Conservation (phyloP, 75 land plant species). For the Sequoiadendron giganteum region DNA sequence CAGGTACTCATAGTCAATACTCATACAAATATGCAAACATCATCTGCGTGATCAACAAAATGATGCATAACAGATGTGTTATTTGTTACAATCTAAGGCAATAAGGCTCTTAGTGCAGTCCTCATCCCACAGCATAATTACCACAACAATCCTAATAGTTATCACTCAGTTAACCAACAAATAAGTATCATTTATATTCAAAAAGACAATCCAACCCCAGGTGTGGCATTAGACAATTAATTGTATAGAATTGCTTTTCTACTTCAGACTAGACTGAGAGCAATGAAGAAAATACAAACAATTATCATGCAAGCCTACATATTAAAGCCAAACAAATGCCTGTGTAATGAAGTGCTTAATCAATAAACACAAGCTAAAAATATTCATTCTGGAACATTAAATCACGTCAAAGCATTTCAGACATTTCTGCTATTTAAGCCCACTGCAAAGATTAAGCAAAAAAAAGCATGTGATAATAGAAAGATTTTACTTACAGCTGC, state of each 20-base stretch:
- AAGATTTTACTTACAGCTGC: slow-evolving; percentile 53
- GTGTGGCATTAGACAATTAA: not conserved
- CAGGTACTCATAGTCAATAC: not conserved
- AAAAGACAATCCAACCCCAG: not conserved
- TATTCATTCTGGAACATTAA: no score
- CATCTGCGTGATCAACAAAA: not conserved
- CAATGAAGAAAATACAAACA: not conserved
- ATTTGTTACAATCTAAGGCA: not conserved
- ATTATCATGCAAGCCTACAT: not conserved
- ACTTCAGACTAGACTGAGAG: not conserved
- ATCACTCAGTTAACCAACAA: not conserved
- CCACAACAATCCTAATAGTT: not conserved
- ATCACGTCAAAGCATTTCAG: no score
- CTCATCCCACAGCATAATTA: not conserved
- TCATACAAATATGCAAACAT: not conserved
- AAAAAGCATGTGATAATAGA: not conserved
- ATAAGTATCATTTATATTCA: not conserved
- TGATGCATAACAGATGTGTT: not conserved
- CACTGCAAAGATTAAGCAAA: no score
- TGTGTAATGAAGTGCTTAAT: no score
- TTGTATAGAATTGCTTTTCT: not conserved
- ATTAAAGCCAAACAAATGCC: not conserved
- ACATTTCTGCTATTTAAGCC: no score
- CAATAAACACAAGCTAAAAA: no score
- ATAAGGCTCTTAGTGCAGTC: not conserved